Conservation (phyloP, 2,329 filamentous ascomycete species). For the Fusarium ramigenum region DNA sequence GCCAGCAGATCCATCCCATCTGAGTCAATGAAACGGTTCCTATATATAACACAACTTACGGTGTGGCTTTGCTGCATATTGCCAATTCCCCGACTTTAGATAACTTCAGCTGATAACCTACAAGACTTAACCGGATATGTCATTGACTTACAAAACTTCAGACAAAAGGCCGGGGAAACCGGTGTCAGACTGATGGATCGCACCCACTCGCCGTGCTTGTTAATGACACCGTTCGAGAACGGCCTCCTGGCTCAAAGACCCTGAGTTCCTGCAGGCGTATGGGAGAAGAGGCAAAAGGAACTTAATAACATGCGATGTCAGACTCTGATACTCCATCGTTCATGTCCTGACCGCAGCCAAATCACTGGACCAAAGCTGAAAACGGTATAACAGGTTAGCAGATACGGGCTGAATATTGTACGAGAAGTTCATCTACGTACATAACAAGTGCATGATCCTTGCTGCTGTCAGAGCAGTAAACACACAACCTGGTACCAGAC, state of each 20-base stretch:
- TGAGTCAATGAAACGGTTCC: background rate
- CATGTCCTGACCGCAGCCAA: constrained; percentile 17
- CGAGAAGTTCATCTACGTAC: constrained; percentile 9
- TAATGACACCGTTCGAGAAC: constrained; percentile 17
- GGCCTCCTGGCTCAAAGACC: constrained; percentile 15
- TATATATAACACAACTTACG: constrained; percentile 15
- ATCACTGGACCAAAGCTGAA: constrained; percentile 17
- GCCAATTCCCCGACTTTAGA: constrained; percentile 2
- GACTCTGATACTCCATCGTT: constrained; percentile 17
- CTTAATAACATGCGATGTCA: constrained; percentile 32
- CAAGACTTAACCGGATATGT: constrained; percentile 3
- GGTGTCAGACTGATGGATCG: constrained; percentile 18
- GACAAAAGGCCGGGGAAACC: constrained; percentile 18
- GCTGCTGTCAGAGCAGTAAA: constrained; percentile 2
- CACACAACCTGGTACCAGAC: background rate
- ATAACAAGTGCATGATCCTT: constrained; percentile 13
- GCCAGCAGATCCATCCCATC: constrained; percentile 14
- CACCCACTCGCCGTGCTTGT: constrained; percentile 4
- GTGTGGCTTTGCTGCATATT: constrained; percentile 13
- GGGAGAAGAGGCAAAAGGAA: constrained; percentile 12
- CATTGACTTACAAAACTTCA: background rate
- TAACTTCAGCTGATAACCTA: constrained; percentile 7
- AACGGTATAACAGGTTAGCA: constrained; percentile 22
- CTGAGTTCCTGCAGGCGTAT: constrained; percentile 6
- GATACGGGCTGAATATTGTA: constrained; percentile 14